Evolutionary conservation across 1,139 yeast species (phyloP), one percentile per base, ranked within the genome.

Genomic region (Debaryomyces nepalensis): DNA sequence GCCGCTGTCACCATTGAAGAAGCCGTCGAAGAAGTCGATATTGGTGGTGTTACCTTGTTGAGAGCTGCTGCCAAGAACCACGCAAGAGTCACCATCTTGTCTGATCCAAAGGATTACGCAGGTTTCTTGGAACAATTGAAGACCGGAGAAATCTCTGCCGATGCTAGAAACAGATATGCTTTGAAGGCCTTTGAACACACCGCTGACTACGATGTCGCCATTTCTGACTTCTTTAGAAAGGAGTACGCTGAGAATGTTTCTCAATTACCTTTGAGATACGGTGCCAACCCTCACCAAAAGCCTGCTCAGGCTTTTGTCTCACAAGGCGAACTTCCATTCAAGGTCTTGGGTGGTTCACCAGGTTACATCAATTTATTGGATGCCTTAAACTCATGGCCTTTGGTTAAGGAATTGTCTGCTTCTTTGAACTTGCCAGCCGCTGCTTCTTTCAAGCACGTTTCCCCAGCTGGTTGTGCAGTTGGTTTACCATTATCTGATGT

Each of bases 51-150:
- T 47, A 93, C 99, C 37, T 76, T 93, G 52, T 77, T 93, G 66
- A 84, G 99, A 70, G 99, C 99, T 39, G 99, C 99, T 47, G 99
- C 99, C 49, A 93, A 93, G 77, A 93, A 93, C 73, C 99, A 93
- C 68, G 77, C 95, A 47, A 83, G 99, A 70, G 99, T 93, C 48
- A 87, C 97, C 47, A 91, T 93, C 52, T 76, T 93, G 59, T 87
- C 96, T 26, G 99, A 93, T 69, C 99, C 99, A 52, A 75, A 75
- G 46, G 99, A 93, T 70, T 93, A 93, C 69, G 83, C 97, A 41
- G 79, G 76, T 38, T 93, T 93, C 68, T 73, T 93, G 54, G 81
- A 82, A 63, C 97, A 93, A 68, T 79, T 93, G 61, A 72, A 74
- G 56, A 51, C 67, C 41, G 95, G 95, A 42, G 89, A 83, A 58